phyloP scores from a whole-genome alignment of 2,329 filamentous ascomycete genomes.

The Trichophyton schoenleinii region DNA sequence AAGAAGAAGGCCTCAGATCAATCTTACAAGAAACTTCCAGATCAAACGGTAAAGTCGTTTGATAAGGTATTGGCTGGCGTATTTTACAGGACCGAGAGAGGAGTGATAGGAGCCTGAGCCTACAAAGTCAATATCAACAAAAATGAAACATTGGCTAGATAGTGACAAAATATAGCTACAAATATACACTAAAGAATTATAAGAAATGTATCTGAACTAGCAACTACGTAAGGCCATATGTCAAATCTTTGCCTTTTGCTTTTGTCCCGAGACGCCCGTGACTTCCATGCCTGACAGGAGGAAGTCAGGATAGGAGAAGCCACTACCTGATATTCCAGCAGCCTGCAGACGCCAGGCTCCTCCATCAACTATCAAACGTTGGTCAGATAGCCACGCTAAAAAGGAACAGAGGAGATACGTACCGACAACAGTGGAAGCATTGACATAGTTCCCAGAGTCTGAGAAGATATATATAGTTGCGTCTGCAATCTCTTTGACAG shows the following conservation, averaged over 20 bases:
- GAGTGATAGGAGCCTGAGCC: too few relatives aligned
- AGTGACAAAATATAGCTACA: too few relatives aligned
- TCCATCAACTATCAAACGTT: conserved; percentile 25
- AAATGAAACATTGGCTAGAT: too few relatives aligned
- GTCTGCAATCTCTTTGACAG: conserved; percentile 79
- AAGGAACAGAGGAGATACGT: conserved; percentile 16
- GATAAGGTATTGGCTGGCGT: neutral
- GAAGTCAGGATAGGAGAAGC: conserved; percentile 46
- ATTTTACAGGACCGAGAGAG: neutral
- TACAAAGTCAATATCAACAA: too few relatives aligned
- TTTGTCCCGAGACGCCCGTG: conserved; percentile 46
- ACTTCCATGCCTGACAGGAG: conserved; percentile 42
- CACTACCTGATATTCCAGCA: conserved; percentile 21
- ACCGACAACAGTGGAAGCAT: conserved; percentile 63
- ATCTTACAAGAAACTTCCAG: neutral
- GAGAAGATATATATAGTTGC: conserved; percentile 82
- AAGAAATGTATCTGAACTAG: neutral
- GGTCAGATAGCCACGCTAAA: neutral
- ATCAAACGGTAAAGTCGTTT: neutral
- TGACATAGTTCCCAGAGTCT: conserved; percentile 75
- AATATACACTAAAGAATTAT: neutral
- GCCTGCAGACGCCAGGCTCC: conserved; percentile 29
- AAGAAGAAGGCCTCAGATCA: neutral
- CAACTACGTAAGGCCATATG: neutral
- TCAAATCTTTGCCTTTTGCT: conserved; percentile 42